These are phyloP conservation scores for Protomyces lactucae-debilis DNA, from an alignment of 1,139 yeast genomes.

Conservation along the genomic window DNA sequence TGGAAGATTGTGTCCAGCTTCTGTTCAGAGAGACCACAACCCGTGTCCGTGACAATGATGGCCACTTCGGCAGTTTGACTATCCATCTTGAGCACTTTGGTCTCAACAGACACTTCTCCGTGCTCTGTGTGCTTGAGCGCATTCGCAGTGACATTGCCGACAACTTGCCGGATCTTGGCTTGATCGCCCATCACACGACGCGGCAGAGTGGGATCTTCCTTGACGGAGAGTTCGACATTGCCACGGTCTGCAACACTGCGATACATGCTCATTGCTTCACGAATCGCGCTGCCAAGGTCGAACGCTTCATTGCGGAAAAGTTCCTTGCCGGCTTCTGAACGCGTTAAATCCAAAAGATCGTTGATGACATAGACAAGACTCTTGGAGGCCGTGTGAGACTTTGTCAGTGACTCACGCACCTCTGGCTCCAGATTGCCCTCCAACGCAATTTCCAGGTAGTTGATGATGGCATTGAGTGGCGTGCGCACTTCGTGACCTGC, in stretches of 20 bases:
- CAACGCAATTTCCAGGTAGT: constrained; percentile 24
- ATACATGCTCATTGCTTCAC: constrained; percentile 24
- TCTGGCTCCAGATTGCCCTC: constrained; percentile 16
- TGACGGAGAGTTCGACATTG: constrained; percentile 4
- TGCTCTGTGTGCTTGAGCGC: constrained; percentile 80
- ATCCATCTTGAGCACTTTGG: neutral
- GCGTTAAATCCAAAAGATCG: constrained; percentile 24
- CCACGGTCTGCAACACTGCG: constrained; percentile 10
- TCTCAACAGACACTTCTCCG: constrained; percentile 45
- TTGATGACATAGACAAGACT: constrained; percentile 27
- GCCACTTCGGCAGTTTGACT: constrained; percentile 44
- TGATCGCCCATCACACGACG: constrained; percentile 83
- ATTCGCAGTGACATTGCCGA: constrained; percentile 76
- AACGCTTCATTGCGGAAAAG: constrained; percentile 19
- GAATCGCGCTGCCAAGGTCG: constrained; percentile 10
- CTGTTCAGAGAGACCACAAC: constrained; percentile 25
- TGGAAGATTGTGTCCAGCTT: constrained; percentile 18
- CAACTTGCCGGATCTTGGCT: constrained; percentile 77
- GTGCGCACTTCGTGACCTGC: constrained; percentile 91
- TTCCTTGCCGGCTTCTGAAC: constrained; percentile 22
- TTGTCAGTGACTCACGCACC: constrained; percentile 9
- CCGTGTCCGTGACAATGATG: constrained; percentile 60
- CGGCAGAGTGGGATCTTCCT: constrained; percentile 48
- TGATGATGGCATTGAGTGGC: constrained; percentile 82
- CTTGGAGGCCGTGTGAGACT: constrained; percentile 21